These are phyloP conservation scores for Talaromyces pinophilus DNA, from an alignment of 2,329 filamentous ascomycete genomes.

Conservation along the genomic window DNA sequence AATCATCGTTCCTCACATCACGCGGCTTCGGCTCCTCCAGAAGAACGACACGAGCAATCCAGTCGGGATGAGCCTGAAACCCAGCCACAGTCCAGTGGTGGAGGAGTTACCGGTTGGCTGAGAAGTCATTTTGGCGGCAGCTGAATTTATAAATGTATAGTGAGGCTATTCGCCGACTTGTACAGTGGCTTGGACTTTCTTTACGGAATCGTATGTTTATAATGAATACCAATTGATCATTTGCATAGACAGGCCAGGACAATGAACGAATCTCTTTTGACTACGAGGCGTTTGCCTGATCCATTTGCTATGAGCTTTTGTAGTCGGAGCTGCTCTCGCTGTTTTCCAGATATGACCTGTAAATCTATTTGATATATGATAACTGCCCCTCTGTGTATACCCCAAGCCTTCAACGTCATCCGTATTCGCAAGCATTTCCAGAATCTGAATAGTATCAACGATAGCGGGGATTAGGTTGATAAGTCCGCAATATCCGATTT, in stretches of 20 bases:
- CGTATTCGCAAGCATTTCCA: background rate
- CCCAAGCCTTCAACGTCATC: background rate
- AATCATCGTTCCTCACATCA: background rate
- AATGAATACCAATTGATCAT: background rate
- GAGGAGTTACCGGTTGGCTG: constrained; percentile 28
- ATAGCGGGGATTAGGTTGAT: background rate
- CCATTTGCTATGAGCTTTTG: background rate
- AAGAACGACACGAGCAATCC: constrained; percentile 7
- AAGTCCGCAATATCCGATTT: background rate
- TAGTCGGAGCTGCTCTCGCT: background rate
- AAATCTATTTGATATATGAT: background rate
- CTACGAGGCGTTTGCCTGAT: background rate
- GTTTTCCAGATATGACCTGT: background rate
- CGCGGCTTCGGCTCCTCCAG: constrained; percentile 11
- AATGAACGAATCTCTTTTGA: constrained; percentile 6
- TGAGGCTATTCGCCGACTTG: background rate
- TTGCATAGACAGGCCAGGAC: constrained; percentile 11
- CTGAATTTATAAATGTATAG: constrained; percentile 17
- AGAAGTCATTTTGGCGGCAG: constrained; percentile 32
- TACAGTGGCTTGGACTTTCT: constrained; percentile 10
- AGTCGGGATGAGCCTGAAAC: background rate
- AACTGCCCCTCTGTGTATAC: background rate
- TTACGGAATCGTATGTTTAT: background rate
- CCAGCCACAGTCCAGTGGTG: constrained; percentile 12
- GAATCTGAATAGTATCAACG: background rate